Conservation (phyloP, 1,284 basidiomycete genomes). For the Cryptococcus maquisensis region DNA sequence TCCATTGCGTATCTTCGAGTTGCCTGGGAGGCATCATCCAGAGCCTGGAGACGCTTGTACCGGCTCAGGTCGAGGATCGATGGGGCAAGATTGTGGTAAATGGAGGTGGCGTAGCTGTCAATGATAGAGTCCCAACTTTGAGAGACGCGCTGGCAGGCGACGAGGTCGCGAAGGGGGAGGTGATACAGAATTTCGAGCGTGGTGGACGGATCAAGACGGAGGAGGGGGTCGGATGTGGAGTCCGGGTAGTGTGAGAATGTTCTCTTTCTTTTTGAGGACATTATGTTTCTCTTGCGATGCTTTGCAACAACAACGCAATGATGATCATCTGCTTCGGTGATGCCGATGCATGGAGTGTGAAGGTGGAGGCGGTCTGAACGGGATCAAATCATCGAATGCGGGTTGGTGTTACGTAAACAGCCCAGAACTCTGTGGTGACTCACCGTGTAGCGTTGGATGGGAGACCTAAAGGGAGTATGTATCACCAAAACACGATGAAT, state of each 20-base stretch:
- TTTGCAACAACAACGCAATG: too few relatives aligned
- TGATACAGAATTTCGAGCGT: constrained; percentile 34
- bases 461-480: too few relatives aligned
- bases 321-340: too few relatives aligned
- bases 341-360: too few relatives aligned
- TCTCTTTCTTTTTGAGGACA: too few relatives aligned
- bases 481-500: background rate
- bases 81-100: constrained; percentile 25
- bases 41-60: background rate
- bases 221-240: constrained; percentile 25
- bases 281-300: too few relatives aligned
- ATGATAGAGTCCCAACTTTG: constrained; percentile 23
- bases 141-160: constrained; percentile 19
- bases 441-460: too few relatives aligned
- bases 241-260: too few relatives aligned
- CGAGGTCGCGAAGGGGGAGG: constrained; percentile 23
- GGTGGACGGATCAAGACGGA: constrained; percentile 30
- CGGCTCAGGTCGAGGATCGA: constrained; percentile 11
- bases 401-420: too few relatives aligned
- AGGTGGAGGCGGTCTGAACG: too few relatives aligned
- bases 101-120: constrained; percentile 8
- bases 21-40: background rate
- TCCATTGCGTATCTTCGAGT: background rate
- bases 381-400: too few relatives aligned
- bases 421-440: too few relatives aligned